Conservation (phyloP, 2,329 filamentous ascomycete genomes). For the Xylariaceae sp. region DNA sequence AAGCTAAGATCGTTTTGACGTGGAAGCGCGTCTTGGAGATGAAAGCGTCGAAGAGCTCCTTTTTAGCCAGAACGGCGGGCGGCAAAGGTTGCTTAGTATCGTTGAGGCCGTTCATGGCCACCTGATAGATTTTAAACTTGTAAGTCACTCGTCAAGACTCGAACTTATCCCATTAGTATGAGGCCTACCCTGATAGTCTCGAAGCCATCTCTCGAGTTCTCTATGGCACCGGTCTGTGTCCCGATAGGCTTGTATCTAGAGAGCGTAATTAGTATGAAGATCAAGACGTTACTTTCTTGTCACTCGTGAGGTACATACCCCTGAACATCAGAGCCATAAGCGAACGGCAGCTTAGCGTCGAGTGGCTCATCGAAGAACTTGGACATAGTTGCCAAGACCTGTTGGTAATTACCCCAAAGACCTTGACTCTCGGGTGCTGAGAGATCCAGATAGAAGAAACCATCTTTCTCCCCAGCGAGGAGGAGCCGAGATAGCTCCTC, state of each 20-base stretch:
- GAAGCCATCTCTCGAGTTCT: conserved; percentile 48
- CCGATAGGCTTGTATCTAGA: conserved; percentile 46
- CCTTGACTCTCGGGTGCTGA: conserved; percentile 49
- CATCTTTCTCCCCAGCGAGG: conserved; percentile 45
- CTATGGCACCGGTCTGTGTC: conserved; percentile 44
- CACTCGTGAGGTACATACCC: conserved; percentile 34
- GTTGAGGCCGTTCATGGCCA: conserved; percentile 48
- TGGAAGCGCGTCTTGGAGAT: conserved; percentile 48
- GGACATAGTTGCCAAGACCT: conserved; percentile 51
- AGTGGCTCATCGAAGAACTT: conserved; percentile 51
- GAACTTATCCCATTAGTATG: neutral
- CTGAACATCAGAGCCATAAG: conserved; percentile 50
- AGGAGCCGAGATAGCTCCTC: conserved; percentile 49
- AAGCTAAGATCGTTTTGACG: conserved; percentile 48
- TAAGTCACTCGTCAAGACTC: neutral
- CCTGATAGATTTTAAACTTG: conserved; percentile 12
- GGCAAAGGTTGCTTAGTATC: conserved; percentile 43
- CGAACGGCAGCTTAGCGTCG: conserved; percentile 54
- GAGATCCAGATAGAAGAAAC: conserved; percentile 55
- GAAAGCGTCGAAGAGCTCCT: conserved; percentile 45
- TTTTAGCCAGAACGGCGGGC: conserved; percentile 45
- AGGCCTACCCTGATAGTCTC: conserved; percentile 47
- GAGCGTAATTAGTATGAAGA: conserved; percentile 2
- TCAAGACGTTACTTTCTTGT: neutral
- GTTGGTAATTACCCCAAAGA: conserved; percentile 49